Base-by-base conservation (phyloP, 805 yeast species). In the Barnettozyma siamensis region DNA sequence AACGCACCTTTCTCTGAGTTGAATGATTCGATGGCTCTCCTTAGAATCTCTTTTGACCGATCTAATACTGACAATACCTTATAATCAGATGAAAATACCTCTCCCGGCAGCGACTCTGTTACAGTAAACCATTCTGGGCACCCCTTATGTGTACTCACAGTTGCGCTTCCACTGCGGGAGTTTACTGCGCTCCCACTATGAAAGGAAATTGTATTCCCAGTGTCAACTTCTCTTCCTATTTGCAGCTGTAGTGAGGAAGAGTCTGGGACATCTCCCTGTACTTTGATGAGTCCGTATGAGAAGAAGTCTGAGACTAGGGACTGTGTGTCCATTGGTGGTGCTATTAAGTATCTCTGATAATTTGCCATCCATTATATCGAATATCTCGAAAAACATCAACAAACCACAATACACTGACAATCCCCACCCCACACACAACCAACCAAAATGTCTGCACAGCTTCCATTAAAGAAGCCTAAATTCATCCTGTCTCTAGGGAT, bases 401-500 rank as follows among this genome's bases (percentile, higher is more conserved):
- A n/a, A n/a, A n/a, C n/a, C n/a, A n/a, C n/a, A n/a, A n/a, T n/a
- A n/a, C n/a, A n/a, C n/a, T n/a, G n/a, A n/a, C n/a, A 6, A 21
- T 21, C 30, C 4, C n/a, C 13, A 8, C 13, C 16, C 6, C 13
- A 34, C 20, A 18, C 23, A 7, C 32, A 19, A 15, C 33, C 24
- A 20, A 31, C 17, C 12, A 31, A 3, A n/a, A n/a, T 8, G 16
- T n/a, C 17, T n/a, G 59, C 44, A 8, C 13, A 7, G 13, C 29
- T 13, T 5, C 29, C 29, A 7, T 8, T 6, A 5, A 68, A 60
- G 44, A 68, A 72, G 44, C 84, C 87, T 7, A 78, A 77, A 61
- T 89, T 86, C 60, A 65, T 75, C 37, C 67, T 87, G 31, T 59
- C 68, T 17, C 62, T 87, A 23, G 60, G 71, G 15, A 71, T 88